Evolutionary conservation across 345 rosid genomes (phyloP).

Genomic region (Populus deltoides): DNA sequence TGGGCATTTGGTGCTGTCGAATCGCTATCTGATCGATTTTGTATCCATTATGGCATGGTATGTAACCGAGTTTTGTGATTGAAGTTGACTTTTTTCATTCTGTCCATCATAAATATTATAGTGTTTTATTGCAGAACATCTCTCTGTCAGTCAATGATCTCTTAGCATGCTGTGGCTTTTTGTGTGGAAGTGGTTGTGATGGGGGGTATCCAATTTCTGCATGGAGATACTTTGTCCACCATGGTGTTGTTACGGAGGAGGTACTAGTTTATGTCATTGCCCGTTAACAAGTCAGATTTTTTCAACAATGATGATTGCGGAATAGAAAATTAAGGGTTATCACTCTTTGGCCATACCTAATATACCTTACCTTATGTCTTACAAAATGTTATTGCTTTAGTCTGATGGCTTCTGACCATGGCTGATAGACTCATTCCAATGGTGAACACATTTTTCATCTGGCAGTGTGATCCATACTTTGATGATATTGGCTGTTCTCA

Average conservation of each 20-base stretch:
- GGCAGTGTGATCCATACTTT: slow-evolving; percentile 90
- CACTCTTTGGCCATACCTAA: background rate
- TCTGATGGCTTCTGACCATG: slow-evolving; percentile 9
- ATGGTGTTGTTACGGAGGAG: slow-evolving; percentile 94
- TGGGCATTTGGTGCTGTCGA: slow-evolving; percentile 95
- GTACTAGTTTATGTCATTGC: slow-evolving; percentile 28
- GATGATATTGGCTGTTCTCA: slow-evolving; percentile 86
- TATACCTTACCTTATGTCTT: background rate
- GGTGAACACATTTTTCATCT: slow-evolving; percentile 6
- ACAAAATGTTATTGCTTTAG: background rate
- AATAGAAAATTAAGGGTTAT: background rate
- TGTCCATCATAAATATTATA: background rate
- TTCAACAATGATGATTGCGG: background rate
- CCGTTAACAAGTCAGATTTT: background rate
- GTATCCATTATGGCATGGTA: background rate
- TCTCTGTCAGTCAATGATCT: slow-evolving; percentile 88
- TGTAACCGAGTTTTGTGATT: too few relatives aligned
- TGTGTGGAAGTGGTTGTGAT: slow-evolving; percentile 85
- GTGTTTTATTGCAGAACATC: slow-evolving; percentile 54
- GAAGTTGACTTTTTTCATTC: background rate
- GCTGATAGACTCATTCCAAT: slow-evolving; percentile 1
- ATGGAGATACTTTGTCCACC: slow-evolving; percentile 72
- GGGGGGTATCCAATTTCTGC: slow-evolving; percentile 84
- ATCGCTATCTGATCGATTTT: background rate
- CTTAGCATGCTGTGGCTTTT: slow-evolving; percentile 87